phyloP scores from a whole-genome alignment of 306 rosid genomes.

The Glycine soja region DNA sequence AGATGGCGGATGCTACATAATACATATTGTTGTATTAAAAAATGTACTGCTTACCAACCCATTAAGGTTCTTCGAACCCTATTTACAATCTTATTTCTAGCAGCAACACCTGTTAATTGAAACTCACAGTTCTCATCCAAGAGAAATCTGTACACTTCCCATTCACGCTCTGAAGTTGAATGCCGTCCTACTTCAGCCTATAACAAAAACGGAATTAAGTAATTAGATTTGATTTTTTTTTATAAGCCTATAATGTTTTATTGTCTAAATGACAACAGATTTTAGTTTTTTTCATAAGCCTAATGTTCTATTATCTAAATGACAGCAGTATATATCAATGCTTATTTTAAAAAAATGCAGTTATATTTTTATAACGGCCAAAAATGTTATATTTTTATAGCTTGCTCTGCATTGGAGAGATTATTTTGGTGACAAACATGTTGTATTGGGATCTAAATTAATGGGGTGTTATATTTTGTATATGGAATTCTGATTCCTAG shows the following conservation, averaged over 20 bases:
- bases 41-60: conserved; percentile 65
- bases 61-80: conserved; percentile 77
- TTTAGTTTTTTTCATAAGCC: not conserved
- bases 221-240: not conserved
- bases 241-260: too few relatives aligned
- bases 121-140: conserved; percentile 73
- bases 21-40: not conserved
- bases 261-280: too few relatives aligned
- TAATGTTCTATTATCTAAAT: conserved; percentile 9
- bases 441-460: too few relatives aligned
- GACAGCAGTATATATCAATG: conserved; percentile 1
- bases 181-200: conserved; percentile 87
- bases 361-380: not conserved
- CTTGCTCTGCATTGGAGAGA: too few relatives aligned
- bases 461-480: too few relatives aligned
- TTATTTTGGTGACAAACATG: too few relatives aligned
- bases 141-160: conserved; percentile 86
- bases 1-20: not conserved
- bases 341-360: conserved; percentile 7
- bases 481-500: too few relatives aligned
- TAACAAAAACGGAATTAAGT: conserved; percentile 6
- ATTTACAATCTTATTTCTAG: conserved; percentile 76
- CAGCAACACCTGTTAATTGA: conserved; percentile 51
- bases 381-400: too few relatives aligned
- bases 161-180: conserved; percentile 72